Conservation (phyloP, 345 rosid species). For the Corymbia maculata region DNA sequence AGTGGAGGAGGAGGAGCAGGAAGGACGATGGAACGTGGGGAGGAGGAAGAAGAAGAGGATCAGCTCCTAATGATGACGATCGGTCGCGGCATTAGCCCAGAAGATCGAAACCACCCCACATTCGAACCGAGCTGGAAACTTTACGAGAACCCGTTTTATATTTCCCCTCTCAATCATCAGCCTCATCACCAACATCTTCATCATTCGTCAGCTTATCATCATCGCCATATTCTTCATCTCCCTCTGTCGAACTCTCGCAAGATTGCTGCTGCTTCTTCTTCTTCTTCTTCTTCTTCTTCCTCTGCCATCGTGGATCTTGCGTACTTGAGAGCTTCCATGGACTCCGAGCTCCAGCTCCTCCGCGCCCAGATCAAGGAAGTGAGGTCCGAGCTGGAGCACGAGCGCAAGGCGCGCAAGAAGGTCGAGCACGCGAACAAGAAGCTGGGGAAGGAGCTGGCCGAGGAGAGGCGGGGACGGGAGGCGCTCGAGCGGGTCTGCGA, state of each 20-base stretch:
- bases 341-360: constrained; percentile 12
- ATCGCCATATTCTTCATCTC: constrained; percentile 6
- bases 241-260: constrained; percentile 21
- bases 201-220: constrained; percentile 11
- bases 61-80: constrained; percentile 27
- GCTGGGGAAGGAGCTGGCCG: constrained; percentile 56
- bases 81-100: constrained; percentile 13
- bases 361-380: constrained; percentile 50
- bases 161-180: constrained; percentile 16
- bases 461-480: constrained; percentile 55
- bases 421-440: constrained; percentile 49
- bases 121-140: constrained; percentile 15
- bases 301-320: constrained; percentile 48
- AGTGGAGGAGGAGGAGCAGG: constrained; percentile 1
- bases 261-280: constrained; percentile 9
- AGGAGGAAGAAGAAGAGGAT: background rate
- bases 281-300: background rate
- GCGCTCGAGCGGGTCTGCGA: constrained; percentile 50
- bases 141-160: background rate
- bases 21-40: background rate
- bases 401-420: constrained; percentile 53
- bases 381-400: constrained; percentile 61
- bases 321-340: background rate
- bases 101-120: background rate
- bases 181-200: constrained; percentile 33